These are phyloP conservation scores for Penicillium cinerascens DNA, from an alignment of 495 filamentous ascomycete genomes.

Conservation along the genomic window DNA sequence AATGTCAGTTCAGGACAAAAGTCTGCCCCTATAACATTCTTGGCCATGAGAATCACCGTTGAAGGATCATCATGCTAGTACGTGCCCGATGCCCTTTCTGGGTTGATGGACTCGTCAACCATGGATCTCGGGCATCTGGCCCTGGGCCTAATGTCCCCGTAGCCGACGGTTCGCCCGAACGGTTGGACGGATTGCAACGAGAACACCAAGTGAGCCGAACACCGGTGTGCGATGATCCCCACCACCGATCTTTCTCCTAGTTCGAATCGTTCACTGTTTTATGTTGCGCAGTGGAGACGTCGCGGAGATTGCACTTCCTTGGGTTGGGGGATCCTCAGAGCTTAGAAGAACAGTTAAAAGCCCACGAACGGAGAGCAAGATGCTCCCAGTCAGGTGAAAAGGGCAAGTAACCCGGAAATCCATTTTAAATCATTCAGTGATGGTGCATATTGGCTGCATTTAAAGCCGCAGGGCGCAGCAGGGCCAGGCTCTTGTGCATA, in stretches of 20 bases:
- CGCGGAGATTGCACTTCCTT: constrained; percentile 1
- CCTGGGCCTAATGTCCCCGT: not conserved
- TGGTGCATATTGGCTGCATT: constrained; percentile 1
- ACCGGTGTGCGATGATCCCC: constrained; percentile 6
- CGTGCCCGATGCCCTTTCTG: not conserved
- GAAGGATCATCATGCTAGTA: not conserved
- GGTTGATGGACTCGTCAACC: not conserved
- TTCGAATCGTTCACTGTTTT: constrained; percentile 2
- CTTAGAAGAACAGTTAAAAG: not conserved
- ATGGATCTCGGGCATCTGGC: not conserved
- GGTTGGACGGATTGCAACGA: constrained; percentile 7
- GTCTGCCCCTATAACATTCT: not conserved
- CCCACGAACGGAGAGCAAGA: not conserved
- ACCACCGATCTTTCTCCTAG: constrained; percentile 9
- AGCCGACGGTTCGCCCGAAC: not conserved
- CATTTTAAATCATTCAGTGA: constrained; percentile 2
- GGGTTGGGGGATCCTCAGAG: not conserved
- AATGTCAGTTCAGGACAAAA: not conserved
- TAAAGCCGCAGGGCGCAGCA: constrained; percentile 14
- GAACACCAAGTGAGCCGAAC: not conserved
- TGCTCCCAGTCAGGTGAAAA: not conserved
- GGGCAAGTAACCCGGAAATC: not conserved
- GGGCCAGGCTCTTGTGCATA: constrained; percentile 16
- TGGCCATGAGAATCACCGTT: not conserved
- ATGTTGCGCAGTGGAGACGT: constrained; percentile 6